Conservation (phyloP, 805 yeast genomes). For the Kodamaea kaohsiungensis region DNA sequence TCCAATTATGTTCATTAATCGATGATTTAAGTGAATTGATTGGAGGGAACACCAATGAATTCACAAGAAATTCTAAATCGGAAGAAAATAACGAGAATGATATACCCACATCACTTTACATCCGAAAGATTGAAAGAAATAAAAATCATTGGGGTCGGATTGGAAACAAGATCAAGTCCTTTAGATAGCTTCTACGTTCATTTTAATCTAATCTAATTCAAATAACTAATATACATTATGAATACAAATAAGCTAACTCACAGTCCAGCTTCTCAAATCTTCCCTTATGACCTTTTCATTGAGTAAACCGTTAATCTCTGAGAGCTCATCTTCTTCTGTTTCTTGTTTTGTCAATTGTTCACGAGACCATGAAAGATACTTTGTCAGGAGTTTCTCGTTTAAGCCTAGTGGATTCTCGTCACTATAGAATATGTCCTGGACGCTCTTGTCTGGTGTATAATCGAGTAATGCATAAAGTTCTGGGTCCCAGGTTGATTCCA, state of each 20-base stretch:
- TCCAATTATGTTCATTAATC: not conserved
- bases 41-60: not conserved
- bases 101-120: not conserved
- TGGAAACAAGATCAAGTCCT: slow-evolving; percentile 1
- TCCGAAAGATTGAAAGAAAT: not conserved
- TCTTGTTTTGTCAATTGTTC: slow-evolving; percentile 14
- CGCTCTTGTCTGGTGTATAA: slow-evolving; percentile 65
- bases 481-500: slow-evolving; percentile 65
- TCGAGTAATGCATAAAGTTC: slow-evolving; percentile 47
- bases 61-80: no score
- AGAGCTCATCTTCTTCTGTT: slow-evolving; percentile 17
- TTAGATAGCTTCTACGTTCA: not conserved
- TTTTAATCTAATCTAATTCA: not conserved
- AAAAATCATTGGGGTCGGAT: not conserved
- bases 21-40: not conserved
- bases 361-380: slow-evolving; percentile 9
- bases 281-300: slow-evolving; percentile 37
- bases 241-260: not conserved
- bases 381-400: slow-evolving; percentile 15
- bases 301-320: slow-evolving; percentile 38
- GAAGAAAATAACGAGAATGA: not conserved
- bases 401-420: slow-evolving; percentile 40
- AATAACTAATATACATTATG: not conserved
- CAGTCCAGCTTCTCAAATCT: slow-evolving; percentile 45
- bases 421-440: slow-evolving; percentile 72